Conservation (phyloP, 2,329 filamentous ascomycete species). For the Thermoascus crustaceus region DNA sequence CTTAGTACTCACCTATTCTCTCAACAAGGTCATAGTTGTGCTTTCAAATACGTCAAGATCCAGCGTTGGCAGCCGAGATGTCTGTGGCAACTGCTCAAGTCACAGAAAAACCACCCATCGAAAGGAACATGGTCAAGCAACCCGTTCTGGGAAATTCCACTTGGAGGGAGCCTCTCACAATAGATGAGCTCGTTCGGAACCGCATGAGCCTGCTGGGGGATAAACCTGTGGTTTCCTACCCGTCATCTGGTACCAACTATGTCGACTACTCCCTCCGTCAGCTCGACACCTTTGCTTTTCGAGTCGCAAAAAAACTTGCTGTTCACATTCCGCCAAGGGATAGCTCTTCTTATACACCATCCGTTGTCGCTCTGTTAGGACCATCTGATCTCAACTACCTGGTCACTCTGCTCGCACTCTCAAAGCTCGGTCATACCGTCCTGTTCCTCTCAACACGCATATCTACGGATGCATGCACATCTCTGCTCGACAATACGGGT, state of each 20-base stretch:
- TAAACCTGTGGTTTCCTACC: slow-evolving; percentile 37
- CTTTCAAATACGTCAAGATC: no score
- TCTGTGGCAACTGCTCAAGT: no score
- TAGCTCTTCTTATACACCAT: slow-evolving; percentile 20
- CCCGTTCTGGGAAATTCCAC: background rate
- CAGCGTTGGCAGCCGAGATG: no score
- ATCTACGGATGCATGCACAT: slow-evolving; percentile 43
- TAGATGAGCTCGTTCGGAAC: slow-evolving; percentile 34
- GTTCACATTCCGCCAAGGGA: slow-evolving; percentile 15
- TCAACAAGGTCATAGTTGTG: no score
- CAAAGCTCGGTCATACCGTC: slow-evolving; percentile 47
- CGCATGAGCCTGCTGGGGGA: slow-evolving; percentile 28
- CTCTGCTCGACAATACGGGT: slow-evolving; percentile 38
- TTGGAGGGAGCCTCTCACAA: slow-evolving; percentile 17
- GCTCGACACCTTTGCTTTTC: slow-evolving; percentile 30
- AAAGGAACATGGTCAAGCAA: background rate
- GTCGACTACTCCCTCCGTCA: slow-evolving; percentile 41
- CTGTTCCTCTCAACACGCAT: slow-evolving; percentile 49
- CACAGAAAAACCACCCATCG: no score
- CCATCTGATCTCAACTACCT: slow-evolving; percentile 49
- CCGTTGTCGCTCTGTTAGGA: slow-evolving; percentile 44
- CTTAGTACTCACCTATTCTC: no score
- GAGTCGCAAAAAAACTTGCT: slow-evolving; percentile 23
- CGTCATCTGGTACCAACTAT: slow-evolving; percentile 37
- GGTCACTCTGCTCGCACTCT: slow-evolving; percentile 46